A percentile compares a stretch with the other conserved stretches of the same genome.
These are phyloP conservation scores for Lophiotrema nucula DNA, from an alignment of 495 filamentous ascomycete species.

Conservation along the genomic window DNA sequence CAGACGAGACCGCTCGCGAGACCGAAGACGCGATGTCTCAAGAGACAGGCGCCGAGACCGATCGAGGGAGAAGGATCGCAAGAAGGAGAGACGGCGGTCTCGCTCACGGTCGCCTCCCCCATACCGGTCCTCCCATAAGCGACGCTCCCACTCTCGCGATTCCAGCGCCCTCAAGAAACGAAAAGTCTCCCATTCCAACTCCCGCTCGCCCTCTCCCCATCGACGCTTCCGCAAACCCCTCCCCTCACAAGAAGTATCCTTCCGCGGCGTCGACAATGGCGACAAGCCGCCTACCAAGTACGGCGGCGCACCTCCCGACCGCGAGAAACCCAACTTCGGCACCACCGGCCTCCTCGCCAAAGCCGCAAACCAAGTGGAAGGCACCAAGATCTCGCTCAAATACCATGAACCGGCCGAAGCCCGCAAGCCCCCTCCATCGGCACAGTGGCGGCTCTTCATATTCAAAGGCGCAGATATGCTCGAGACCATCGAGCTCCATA, in stretches of 20 bases:
- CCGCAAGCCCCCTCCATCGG: conserved; percentile 75
- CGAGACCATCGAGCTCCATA: conserved; percentile 72
- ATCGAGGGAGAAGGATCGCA: conserved; percentile 6
- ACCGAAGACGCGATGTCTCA: neutral
- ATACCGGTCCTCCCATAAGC: conserved; percentile 15
- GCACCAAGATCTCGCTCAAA: conserved; percentile 74
- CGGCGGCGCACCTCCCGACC: conserved; percentile 31
- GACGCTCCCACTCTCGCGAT: conserved; percentile 9
- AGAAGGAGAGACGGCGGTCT: neutral
- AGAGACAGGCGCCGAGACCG: conserved; percentile 8
- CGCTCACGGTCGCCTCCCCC: conserved; percentile 17
- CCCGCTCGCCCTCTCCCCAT: conserved; percentile 20
- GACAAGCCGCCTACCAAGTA: conserved; percentile 18
- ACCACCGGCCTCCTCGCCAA: conserved; percentile 80
- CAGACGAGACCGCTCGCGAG: neutral
- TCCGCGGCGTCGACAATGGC: conserved; percentile 28
- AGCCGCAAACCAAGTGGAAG: conserved; percentile 77
- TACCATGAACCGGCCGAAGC: conserved; percentile 95
- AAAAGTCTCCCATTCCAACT: conserved; percentile 11
- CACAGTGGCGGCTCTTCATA: conserved; percentile 85
- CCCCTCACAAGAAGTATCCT: conserved; percentile 41
- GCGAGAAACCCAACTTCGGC: conserved; percentile 79
- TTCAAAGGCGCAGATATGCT: conserved; percentile 83
- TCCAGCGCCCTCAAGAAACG: conserved; percentile 7
- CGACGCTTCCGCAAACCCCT: conserved; percentile 36